These are phyloP conservation scores for Pyrenula aspistea DNA, from an alignment of 495 filamentous ascomycete genomes.

Conservation along the genomic window DNA sequence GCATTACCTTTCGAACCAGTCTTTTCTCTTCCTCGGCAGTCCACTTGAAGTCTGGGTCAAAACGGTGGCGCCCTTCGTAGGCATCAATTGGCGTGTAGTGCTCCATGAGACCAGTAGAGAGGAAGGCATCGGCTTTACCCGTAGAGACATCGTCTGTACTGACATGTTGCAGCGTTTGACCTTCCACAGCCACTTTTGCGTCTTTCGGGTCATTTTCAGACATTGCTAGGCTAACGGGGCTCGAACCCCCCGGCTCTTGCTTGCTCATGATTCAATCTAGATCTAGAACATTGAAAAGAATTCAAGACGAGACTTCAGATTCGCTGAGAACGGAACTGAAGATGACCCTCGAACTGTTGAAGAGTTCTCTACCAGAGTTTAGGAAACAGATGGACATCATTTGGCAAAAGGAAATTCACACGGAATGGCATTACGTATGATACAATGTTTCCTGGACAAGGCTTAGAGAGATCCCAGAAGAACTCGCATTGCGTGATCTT, in stretches of 20 bases:
- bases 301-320: no score
- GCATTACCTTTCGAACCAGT: slow-evolving; percentile 49
- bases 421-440: no score
- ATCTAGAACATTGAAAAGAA: no score
- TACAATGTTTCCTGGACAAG: no score
- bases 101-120: slow-evolving; percentile 10
- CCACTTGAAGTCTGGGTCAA: slow-evolving; percentile 64
- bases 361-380: no score
- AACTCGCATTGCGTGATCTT: no score
- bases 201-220: neutral
- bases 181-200: neutral
- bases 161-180: neutral
- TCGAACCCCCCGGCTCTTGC: neutral
- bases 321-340: no score
- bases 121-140: slow-evolving; percentile 10
- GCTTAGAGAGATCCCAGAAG: no score
- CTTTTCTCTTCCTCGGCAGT: slow-evolving; percentile 54
- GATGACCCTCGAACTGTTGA: no score
- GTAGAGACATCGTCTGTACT: slow-evolving; percentile 1
- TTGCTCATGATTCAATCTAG: neutral
- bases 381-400: no score
- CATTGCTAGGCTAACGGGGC: neutral
- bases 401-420: no score
- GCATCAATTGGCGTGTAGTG: slow-evolving; percentile 47
- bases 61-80: slow-evolving; percentile 65